Base-by-base conservation (phyloP, 2,329 filamentous ascomycete species). In the Penicillium thymicola region DNA sequence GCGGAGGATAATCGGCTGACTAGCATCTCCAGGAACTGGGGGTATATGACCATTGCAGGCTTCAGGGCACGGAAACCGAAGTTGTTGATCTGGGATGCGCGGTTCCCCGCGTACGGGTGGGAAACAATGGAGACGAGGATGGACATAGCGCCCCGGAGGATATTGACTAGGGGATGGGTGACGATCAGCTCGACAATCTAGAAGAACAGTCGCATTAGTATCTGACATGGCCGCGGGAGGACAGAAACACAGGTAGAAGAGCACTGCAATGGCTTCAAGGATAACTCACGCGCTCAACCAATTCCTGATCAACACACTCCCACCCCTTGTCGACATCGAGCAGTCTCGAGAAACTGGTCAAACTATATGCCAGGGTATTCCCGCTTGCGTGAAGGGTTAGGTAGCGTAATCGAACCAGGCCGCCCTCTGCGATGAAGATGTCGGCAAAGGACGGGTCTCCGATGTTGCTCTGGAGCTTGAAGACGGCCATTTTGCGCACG, bases 281-380 rank as follows among this genome's bases (percentile, higher is more conserved):
- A 50, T 28, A 32, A 32, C 81, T 70, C 76, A 87, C 85, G 74
- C 85, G 80, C 71, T 84, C 80, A 57, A 88, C 77, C 57, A 82
- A 68, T 59, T 80, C 76, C 58, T 77, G 72, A 61, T 80, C 78
- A 49, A 82, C 76, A 61, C 75, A 78, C 62, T 97, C 92, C 94
- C 94, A 99, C 57, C 94, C 94, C 84, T 97, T 96, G 76, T 97
- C 94, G 38, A 97, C 89, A 76, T 99, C 94, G 59, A 99, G 81
- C 58, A 99, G 78, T 55, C 92, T 85, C 55, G 88, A 90, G 67
- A 97, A 83, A 67, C 90, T 94, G 64, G 96, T 93, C 58, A 99
- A 81, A 59, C 92, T 90, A 77, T 99, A 99, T 59, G 94, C 94
- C 70, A 99, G 81, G 1, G 94, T 97, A 75, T 99, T 99, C 57